Evolutionary conservation across 768 basidiomycete species (phyloP).

Genomic region (Lanmaoa rubissima): DNA sequence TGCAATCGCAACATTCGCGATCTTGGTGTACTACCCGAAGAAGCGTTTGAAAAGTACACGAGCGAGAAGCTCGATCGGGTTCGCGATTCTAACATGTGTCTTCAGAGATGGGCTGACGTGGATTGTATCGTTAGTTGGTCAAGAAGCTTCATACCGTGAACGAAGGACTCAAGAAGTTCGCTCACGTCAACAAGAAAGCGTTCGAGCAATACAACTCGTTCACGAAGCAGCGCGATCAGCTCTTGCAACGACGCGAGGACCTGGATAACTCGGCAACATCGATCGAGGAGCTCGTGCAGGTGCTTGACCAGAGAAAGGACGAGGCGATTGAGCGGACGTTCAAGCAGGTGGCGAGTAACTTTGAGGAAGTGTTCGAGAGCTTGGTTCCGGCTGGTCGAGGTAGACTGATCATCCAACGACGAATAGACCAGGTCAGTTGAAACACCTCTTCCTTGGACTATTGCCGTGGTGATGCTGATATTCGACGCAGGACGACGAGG

Average conservation of each 20-base stretch:
- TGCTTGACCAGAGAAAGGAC: conserved; percentile 95
- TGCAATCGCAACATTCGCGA: conserved; percentile 95
- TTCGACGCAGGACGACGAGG: conserved; percentile 54
- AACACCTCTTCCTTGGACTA: background rate
- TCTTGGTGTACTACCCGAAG: conserved; percentile 93
- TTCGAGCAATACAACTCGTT: conserved; percentile 99
- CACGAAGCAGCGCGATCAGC: conserved; percentile 94
- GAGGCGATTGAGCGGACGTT: conserved; percentile 99
- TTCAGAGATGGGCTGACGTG: conserved; percentile 1
- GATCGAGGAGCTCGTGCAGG: conserved; percentile 90
- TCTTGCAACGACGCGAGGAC: conserved; percentile 83
- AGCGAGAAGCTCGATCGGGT: conserved; percentile 87
- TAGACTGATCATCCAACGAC: conserved; percentile 86
- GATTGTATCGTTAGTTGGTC: conserved; percentile 58
- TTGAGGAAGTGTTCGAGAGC: conserved; percentile 95
- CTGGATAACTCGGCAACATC: conserved; percentile 86
- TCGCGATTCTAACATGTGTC: conserved; percentile 22
- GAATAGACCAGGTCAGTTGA: conserved; percentile 70
- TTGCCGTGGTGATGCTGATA: conserved; percentile 8
- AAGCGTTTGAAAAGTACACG: conserved; percentile 95
- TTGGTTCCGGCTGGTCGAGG: conserved; percentile 94
- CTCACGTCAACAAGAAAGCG: conserved; percentile 99
- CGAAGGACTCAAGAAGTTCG: conserved; percentile 92
- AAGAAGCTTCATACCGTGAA: conserved; percentile 92
- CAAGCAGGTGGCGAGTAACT: conserved; percentile 96